phyloP scores from a whole-genome alignment of 768 basidiomycete species.

The Tylopilus sp. region DNA sequence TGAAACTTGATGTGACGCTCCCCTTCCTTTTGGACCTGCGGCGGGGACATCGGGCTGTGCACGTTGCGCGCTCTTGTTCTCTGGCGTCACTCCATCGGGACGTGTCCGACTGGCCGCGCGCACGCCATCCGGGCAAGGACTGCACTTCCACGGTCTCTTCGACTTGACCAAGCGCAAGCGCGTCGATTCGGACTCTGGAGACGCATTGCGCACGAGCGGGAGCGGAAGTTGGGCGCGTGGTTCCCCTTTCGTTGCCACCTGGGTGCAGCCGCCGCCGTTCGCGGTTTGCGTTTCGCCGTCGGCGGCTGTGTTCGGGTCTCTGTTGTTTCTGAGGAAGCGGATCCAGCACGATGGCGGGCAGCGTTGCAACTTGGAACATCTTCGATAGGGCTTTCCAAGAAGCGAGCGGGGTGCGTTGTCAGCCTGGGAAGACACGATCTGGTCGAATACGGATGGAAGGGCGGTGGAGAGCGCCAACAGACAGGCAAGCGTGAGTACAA shows the following conservation, averaged over 20 bases:
- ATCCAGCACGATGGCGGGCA: not conserved
- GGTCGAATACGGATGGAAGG: conserved; percentile 3
- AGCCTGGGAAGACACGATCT: not conserved
- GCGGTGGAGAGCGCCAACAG: conserved; percentile 7
- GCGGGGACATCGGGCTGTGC: too few relatives aligned
- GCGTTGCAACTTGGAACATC: not conserved
- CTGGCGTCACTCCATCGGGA: not conserved
- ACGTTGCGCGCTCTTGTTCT: not conserved
- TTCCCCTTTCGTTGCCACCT: not conserved
- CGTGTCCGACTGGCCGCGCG: not conserved
- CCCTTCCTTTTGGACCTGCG: not conserved
- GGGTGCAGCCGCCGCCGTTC: not conserved
- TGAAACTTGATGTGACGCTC: not conserved
- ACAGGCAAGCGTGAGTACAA: conserved; percentile 10
- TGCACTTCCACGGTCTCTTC: not conserved
- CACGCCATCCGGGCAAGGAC: not conserved
- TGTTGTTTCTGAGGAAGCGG: not conserved
- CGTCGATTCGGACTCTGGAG: not conserved
- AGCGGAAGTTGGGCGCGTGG: not conserved
- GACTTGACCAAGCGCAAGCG: not conserved
- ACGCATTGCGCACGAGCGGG: conserved; percentile 5
- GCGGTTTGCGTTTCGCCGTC: not conserved
- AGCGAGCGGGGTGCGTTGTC: conserved; percentile 11
- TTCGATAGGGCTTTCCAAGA: conserved; percentile 13
- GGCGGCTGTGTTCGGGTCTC: not conserved